Percentiles rank a stretch among this genome's conserved stretches.
These are phyloP conservation scores for Epithemia pelagica DNA, from an alignment of 108 stramenopile species.

Conservation along the genomic window DNA sequence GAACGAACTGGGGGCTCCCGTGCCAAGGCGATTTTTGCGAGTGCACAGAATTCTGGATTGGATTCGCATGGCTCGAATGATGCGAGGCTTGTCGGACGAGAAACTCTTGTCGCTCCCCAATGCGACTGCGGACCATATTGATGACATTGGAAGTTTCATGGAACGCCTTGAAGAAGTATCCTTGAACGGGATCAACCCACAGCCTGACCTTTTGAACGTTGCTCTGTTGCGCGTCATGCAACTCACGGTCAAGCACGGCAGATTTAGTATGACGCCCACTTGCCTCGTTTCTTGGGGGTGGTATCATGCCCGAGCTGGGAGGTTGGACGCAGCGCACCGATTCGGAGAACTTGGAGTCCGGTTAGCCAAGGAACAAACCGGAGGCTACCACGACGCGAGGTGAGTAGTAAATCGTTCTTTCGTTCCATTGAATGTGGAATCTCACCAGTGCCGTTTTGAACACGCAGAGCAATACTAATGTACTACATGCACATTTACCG, in stretches of 20 bases:
- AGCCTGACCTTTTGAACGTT: not conserved
- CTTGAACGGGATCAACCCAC: not conserved
- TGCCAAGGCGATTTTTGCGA: conserved; percentile 2
- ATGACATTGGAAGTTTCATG: not conserved
- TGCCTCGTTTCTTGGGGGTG: not conserved
- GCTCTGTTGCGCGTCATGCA: not conserved
- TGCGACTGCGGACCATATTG: not conserved
- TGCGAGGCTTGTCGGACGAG: not conserved
- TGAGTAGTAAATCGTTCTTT: not conserved
- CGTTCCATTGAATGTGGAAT: too few relatives aligned
- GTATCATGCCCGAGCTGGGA: not conserved
- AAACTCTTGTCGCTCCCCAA: not conserved
- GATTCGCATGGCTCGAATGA: not conserved
- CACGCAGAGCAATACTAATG: not conserved
- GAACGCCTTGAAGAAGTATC: not conserved
- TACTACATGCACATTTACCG: not conserved
- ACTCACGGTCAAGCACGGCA: not conserved
- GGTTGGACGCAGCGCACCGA: not conserved
- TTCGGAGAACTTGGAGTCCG: not conserved
- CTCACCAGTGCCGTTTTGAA: too few relatives aligned
- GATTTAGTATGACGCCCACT: not conserved
- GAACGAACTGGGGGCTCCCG: not conserved
- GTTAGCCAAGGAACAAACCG: not conserved
- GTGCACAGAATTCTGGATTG: not conserved
- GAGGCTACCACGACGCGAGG: not conserved